Conservation (phyloP, 108 stramenopile species). For the Schizochytrium sp. region DNA sequence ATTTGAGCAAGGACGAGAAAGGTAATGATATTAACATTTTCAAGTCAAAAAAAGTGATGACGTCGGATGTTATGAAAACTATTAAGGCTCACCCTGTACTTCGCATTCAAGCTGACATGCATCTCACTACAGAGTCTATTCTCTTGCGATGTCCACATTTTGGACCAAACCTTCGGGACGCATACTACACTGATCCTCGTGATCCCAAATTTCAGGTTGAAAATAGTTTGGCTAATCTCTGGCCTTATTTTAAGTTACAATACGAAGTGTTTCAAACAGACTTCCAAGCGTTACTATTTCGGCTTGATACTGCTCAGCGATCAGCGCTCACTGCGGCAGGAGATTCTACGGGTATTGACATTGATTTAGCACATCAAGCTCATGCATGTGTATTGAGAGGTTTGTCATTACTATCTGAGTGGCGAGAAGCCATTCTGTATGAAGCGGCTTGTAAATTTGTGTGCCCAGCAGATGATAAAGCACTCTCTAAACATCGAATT, state of each 20-base stretch:
- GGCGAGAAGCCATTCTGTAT: constrained; percentile 65
- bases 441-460: constrained; percentile 65
- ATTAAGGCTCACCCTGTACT: constrained; percentile 65
- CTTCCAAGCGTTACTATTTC: not conserved
- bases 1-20: constrained; percentile 38
- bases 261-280: too few relatives aligned
- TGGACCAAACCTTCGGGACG: constrained; percentile 29
- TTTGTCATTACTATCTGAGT: constrained; percentile 61
- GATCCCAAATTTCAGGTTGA: not conserved
- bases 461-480: constrained; percentile 57
- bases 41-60: constrained; percentile 67
- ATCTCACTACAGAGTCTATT: not conserved
- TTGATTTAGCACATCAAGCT: not conserved
- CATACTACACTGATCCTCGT: not conserved
- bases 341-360: not conserved
- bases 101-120: constrained; percentile 63
- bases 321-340: too few relatives aligned
- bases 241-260: not conserved
- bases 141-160: constrained; percentile 26
- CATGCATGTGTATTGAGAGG: constrained; percentile 61
- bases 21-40: constrained; percentile 64
- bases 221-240: not conserved
- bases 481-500: not conserved
- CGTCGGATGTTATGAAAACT: constrained; percentile 59
- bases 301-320: not conserved